phyloP scores from a whole-genome alignment of 345 rosid genomes.

The Salix udensis region DNA sequence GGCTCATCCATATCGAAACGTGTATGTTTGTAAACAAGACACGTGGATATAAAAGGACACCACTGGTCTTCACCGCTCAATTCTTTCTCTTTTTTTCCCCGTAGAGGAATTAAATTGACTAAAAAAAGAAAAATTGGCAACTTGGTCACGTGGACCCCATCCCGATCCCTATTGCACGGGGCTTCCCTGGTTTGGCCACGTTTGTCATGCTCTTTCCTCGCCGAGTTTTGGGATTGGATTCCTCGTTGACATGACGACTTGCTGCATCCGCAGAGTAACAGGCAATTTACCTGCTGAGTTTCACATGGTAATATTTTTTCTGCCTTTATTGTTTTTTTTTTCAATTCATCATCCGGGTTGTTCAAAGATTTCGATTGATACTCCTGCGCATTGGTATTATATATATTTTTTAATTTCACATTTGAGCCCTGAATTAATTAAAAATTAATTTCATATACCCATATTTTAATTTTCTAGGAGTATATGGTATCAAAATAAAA shows the following conservation, averaged over 20 bases:
- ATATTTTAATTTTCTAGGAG: no score
- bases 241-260: background rate
- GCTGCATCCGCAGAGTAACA: fast-evolving
- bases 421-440: no score
- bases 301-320: background rate
- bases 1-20: constrained; percentile 16
- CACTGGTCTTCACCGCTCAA: background rate
- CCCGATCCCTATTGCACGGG: background rate
- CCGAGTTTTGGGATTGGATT: background rate
- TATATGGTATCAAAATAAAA: no score
- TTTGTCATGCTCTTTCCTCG: constrained; percentile 6
- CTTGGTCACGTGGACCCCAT: constrained; percentile 7
- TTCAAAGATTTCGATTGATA: no score
- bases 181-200: constrained; percentile 12
- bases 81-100: background rate
- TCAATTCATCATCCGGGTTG: no score
- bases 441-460: no score
- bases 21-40: background rate
- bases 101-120: background rate
- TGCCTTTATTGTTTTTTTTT: no score
- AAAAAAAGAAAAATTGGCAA: background rate
- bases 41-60: constrained; percentile 14
- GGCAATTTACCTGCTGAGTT: background rate
- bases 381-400: no score
- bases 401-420: no score